Base-by-base conservation (phyloP, 495 filamentous ascomycete species). In the Annulohypoxylon nitens region DNA sequence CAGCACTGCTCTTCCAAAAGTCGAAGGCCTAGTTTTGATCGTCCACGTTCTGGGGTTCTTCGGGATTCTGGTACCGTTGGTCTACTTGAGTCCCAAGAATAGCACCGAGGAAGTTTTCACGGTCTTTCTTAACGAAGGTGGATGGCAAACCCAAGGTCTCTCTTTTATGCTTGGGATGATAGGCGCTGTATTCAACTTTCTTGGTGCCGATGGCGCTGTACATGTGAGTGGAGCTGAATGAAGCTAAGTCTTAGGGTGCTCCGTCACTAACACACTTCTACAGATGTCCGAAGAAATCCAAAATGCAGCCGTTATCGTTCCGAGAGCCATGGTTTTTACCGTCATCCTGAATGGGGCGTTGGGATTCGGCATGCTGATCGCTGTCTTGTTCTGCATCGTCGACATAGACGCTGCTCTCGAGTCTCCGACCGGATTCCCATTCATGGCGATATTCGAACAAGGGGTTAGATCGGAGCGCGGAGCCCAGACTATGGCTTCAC, bases 231-330 rank as follows among this genome's bases (percentile, higher is more conserved):
- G n/a, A 43, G 4, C 14, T 1, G 39, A 3, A 11, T 14, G 39
- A 43, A 39, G 9, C 2, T n/a, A 3, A 14, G 1, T n/a, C 14
- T 2, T 4, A 2, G 11, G 39, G 14, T 4, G 1, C 12, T 14
- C 14, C 0, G 12, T n/a, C 39, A 5, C 39, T 43, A 43, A 43
- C 14, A 12, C 14, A 4, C 12, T 43, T 43, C 4, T 43, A n/a
- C 39, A 88, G 80, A 87, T 88, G 85, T 79, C 87, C 11, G 87
- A 89, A 65, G 87, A 89, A 64, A 82, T 87, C 36, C 68, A 80
- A 1, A 82, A 84, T 5, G 69, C 69, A 14, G 45, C 58, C 41
- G 65, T 82, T 0, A 75, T 83, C 0, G 79, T 89, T 0, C 87
- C 87, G 0, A 79, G 75, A 12, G 80, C 83, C 0, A 81, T 88